These are phyloP conservation scores for Rhododendron vialii DNA, from an alignment of 148 eudicot species.

Conservation along the genomic window DNA sequence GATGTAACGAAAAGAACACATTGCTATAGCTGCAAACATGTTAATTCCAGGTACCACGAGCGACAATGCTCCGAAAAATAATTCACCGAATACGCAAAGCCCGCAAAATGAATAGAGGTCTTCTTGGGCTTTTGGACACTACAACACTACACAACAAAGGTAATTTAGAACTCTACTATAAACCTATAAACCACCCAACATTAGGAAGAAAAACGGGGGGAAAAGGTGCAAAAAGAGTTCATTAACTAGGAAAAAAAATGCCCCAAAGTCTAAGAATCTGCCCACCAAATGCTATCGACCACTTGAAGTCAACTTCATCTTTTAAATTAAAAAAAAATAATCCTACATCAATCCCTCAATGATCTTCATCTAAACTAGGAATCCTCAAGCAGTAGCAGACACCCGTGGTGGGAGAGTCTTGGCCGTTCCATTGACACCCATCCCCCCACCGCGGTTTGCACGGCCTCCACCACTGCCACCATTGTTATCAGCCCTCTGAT, in stretches of 20 bases:
- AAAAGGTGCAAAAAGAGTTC: not conserved
- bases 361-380: slow-evolving; percentile 2
- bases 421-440: not conserved
- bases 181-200: not conserved
- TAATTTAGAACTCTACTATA: not conserved
- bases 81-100: not conserved
- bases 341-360: slow-evolving; percentile 4
- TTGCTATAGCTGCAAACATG: not conserved
- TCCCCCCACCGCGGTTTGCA: slow-evolving; percentile 17
- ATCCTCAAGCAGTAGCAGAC: slow-evolving; percentile 2
- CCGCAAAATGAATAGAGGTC: slow-evolving; percentile 7
- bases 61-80: not conserved
- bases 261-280: not conserved
- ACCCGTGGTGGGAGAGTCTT: slow-evolving; percentile 1
- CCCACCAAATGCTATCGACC: slow-evolving; percentile 1
- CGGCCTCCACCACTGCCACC: slow-evolving; percentile 37
- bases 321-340: not conserved
- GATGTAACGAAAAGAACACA: not conserved
- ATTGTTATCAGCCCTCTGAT: slow-evolving; percentile 37
- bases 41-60: not conserved
- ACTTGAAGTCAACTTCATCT: not conserved
- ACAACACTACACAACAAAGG: not conserved
- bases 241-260: not conserved
- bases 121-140: slow-evolving; percentile 1
- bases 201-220: not conserved